Conservation (phyloP, 2,329 filamentous ascomycete species). For the Xylariaceae sp. region DNA sequence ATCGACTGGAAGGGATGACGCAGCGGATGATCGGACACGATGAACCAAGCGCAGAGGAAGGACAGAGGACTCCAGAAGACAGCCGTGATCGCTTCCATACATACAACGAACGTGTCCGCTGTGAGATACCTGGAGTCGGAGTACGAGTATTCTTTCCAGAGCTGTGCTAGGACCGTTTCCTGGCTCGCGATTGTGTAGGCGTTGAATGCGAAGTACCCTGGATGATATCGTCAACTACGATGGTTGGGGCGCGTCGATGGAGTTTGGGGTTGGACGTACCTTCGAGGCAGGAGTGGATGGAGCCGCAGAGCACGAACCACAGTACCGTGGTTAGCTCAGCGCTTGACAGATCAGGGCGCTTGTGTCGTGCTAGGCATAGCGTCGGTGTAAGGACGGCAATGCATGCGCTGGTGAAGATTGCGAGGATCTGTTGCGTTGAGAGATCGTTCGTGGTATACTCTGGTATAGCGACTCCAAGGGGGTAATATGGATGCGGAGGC, state of each 20-base stretch:
- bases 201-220: slow-evolving; percentile 46
- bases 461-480: slow-evolving; percentile 56
- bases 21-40: slow-evolving; percentile 40
- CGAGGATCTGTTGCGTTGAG: slow-evolving; percentile 54
- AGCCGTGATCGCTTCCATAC: slow-evolving; percentile 53
- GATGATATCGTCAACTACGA: neutral
- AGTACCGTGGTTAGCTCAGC: slow-evolving; percentile 58
- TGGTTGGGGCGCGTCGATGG: neutral
- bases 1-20: slow-evolving; percentile 47
- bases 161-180: slow-evolving; percentile 43
- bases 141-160: slow-evolving; percentile 57
- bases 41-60: slow-evolving; percentile 42
- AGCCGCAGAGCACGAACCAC: slow-evolving; percentile 59
- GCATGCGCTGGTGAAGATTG: slow-evolving; percentile 55
- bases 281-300: slow-evolving; percentile 42
- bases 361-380: slow-evolving; percentile 47
- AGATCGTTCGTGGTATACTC: slow-evolving; percentile 65
- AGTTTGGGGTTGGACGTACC: slow-evolving; percentile 9
- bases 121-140: slow-evolving; percentile 55
- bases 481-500: slow-evolving; percentile 58
- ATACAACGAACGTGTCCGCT: slow-evolving; percentile 49
- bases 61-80: slow-evolving; percentile 51
- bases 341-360: slow-evolving; percentile 48
- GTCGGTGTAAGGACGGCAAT: slow-evolving; percentile 54
- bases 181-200: slow-evolving; percentile 38